phyloP scores from a whole-genome alignment of 1,284 basidiomycete genomes.

The Pyrrhoderma noxium region DNA sequence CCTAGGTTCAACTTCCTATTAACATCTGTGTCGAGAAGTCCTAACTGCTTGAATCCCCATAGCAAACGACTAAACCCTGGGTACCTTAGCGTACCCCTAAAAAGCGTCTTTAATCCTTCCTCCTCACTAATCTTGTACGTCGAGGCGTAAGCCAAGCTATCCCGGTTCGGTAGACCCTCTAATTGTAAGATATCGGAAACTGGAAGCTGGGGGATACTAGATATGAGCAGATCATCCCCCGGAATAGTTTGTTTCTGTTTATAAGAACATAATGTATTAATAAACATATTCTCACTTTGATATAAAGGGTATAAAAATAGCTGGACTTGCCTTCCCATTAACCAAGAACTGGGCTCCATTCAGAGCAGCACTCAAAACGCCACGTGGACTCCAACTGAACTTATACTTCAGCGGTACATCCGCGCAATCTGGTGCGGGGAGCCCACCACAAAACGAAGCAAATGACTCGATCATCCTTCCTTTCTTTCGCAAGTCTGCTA shows the following conservation, averaged over 20 bases:
- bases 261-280: too few species aligned
- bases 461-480: slow-evolving; percentile 97
- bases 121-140: slow-evolving; percentile 86
- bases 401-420: slow-evolving; percentile 98
- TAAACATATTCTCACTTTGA: too few species aligned
- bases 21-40: slow-evolving; percentile 71
- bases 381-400: slow-evolving; percentile 98
- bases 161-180: slow-evolving; percentile 91
- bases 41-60: slow-evolving; percentile 79
- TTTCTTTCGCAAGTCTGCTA: slow-evolving; percentile 87
- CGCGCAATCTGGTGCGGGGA: slow-evolving; percentile 85
- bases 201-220: slow-evolving; percentile 91
- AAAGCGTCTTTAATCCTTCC: slow-evolving; percentile 56
- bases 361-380: slow-evolving; percentile 90
- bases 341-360: slow-evolving; percentile 86
- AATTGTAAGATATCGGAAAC: slow-evolving; percentile 89
- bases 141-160: slow-evolving; percentile 84
- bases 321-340: slow-evolving; percentile 49
- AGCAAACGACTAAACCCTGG: slow-evolving; percentile 98
- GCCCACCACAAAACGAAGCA: slow-evolving; percentile 94
- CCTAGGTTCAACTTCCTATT: too few species aligned
- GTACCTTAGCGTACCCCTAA: slow-evolving; percentile 93
- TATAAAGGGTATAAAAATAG: slow-evolving; percentile 63
- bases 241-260: slow-evolving; percentile 73
- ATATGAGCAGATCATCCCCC: slow-evolving; percentile 87